Base-by-base conservation (phyloP, 176 grass and related monocot genomes). In the Saccharum spontaneum region DNA sequence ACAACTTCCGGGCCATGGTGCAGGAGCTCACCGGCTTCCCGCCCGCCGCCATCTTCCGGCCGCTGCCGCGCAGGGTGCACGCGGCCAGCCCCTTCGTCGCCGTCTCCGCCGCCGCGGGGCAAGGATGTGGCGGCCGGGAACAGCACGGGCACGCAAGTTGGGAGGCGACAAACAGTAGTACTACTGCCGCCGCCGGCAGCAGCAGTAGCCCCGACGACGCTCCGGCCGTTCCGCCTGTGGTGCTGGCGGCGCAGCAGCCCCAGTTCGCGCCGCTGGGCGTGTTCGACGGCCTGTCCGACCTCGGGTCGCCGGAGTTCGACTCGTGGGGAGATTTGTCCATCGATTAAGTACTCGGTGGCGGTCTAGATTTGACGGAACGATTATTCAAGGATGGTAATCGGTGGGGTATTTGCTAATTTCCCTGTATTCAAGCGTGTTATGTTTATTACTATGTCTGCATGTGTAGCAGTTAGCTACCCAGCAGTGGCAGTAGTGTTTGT, bases 1-100 rank as follows among this genome's bases (percentile, higher is more conserved):
- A 86, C 65, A 99, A 96, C 77, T 99, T 99, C 83, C 93, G 93
- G 45, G 86, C 93, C 89, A 96, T 92, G 93, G 97, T 99, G 79
- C 97, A 99, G 79, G 93, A 99, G 90, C 88, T 99, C 91, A 99
- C 97, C 20, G 93, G 97, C 52, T 99, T 94, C 86, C 93, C 91
- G 12, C 16, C 68, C 31, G 84, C 89, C 4, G 84, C 84, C 80
- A 83, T 90, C 68, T 90, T 90, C 75, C 84, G 89, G 8, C 89
- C 89, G n/a, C 75, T 79, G 39, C 89, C 89, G 30, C 84, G 80
- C 15, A 86, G 89, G 80, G 48, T 67, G 6, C 84, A 87, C 80
- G 80, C 82, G 22, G 61, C 48, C 48, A 50, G 36, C n/a, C 49
- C 69, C 5, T 46, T 23, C 14, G 20, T 17, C 68, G 31, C 12